These are phyloP conservation scores for Omphalotus olearius DNA, from an alignment of 1,284 basidiomycete genomes.

Conservation along the genomic window DNA sequence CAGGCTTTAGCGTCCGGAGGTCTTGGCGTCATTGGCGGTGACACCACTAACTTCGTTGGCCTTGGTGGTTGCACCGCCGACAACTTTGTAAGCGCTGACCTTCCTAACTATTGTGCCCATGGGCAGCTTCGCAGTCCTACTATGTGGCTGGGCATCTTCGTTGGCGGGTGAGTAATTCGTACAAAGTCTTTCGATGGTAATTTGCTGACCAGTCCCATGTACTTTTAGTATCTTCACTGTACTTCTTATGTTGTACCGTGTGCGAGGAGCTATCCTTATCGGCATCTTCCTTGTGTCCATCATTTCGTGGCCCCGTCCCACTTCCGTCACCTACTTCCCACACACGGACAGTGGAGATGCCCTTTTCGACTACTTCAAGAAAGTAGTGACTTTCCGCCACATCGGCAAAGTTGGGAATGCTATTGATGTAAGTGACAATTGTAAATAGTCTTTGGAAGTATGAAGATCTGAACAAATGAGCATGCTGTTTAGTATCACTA, in stretches of 20 bases:
- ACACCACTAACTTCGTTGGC: constrained; percentile 68
- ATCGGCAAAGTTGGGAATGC: constrained; percentile 58
- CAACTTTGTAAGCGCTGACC: constrained; percentile 33
- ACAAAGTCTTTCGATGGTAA: background rate
- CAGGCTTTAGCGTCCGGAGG: constrained; percentile 52
- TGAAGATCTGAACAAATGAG: background rate
- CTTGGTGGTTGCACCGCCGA: constrained; percentile 74
- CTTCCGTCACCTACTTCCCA: constrained; percentile 81
- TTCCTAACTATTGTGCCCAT: constrained; percentile 61
- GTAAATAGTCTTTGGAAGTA: background rate
- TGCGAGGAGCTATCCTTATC: constrained; percentile 81
- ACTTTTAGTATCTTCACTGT: constrained; percentile 63
- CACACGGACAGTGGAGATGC: constrained; percentile 65
- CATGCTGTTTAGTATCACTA: constrained; percentile 42
- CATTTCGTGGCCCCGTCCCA: constrained; percentile 84
- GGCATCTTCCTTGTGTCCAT: constrained; percentile 85
- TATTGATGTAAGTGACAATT: constrained; percentile 62
- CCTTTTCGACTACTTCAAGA: constrained; percentile 83
- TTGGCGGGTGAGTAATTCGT: constrained; percentile 59
- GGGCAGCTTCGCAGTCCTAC: constrained; percentile 72
- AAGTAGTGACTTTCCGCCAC: constrained; percentile 77
- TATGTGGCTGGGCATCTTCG: constrained; percentile 87
- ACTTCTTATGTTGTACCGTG: constrained; percentile 80
- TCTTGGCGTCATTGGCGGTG: constrained; percentile 75
- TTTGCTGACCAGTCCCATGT: constrained; percentile 5